Evolutionary conservation across 805 yeast genomes (phyloP).

Genomic region (Metschnikowia koreensis): DNA sequence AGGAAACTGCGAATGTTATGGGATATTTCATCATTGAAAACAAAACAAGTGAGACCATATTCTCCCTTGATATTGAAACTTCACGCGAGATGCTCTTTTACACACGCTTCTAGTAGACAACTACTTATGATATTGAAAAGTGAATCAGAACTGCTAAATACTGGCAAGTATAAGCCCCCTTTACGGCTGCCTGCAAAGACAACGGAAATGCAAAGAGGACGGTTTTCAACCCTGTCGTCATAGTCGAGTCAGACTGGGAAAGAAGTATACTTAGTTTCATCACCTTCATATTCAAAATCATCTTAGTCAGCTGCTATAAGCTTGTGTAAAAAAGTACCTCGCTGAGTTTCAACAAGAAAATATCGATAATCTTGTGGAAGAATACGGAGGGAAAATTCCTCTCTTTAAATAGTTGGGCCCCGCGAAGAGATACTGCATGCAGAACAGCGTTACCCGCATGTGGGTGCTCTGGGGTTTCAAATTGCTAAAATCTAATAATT

Average conservation of each 20-base stretch:
- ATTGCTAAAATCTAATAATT: not conserved
- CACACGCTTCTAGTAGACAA: conserved; percentile 29
- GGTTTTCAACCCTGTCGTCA: conserved; percentile 80
- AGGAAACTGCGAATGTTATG: conserved; percentile 94
- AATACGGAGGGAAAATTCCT: not conserved
- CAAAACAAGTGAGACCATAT: conserved; percentile 9
- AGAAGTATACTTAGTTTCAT: conserved; percentile 66
- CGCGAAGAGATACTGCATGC: conserved; percentile 16
- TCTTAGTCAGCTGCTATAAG: conserved; percentile 21
- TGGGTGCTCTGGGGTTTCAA: not conserved
- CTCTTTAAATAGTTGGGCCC: conserved; percentile 7
- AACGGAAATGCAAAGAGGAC: conserved; percentile 38
- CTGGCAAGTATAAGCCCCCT: conserved; percentile 85
- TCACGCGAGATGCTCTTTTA: conserved; percentile 16
- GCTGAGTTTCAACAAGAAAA: not conserved
- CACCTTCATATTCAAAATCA: conserved; percentile 29
- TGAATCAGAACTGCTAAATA: conserved; percentile 64
- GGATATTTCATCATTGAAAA: conserved; percentile 68
- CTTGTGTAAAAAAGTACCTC: conserved; percentile 22
- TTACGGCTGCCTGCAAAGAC: conserved; percentile 39
- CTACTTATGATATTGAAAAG: conserved; percentile 14
- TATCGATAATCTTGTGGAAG: not conserved
- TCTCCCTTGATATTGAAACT: not conserved
- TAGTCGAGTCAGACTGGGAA: conserved; percentile 92
- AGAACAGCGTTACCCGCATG: conserved; percentile 13